Conservation (phyloP, 305 asterid genomes). For the Fraxinus angustifolia region DNA sequence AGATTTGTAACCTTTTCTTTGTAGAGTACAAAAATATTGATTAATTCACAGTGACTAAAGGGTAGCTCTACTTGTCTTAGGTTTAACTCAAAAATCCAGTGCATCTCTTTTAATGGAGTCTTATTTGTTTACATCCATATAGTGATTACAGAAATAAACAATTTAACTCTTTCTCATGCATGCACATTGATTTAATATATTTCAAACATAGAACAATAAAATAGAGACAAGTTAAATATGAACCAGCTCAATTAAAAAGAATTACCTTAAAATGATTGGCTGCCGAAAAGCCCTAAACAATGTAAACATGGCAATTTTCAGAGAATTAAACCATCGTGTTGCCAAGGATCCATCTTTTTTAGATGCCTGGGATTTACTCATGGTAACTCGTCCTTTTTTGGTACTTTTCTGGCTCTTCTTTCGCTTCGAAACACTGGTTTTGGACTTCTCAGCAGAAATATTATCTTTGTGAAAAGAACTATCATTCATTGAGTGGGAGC, state of each 20-base stretch:
- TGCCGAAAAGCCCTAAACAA: slow-evolving; percentile 69
- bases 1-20: not conserved
- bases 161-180: slow-evolving; percentile 6
- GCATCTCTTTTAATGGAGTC: not conserved
- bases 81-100: not conserved
- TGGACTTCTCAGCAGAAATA: slow-evolving; percentile 35
- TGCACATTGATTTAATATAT: slow-evolving; percentile 1
- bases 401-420: slow-evolving; percentile 55
- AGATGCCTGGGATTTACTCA: slow-evolving; percentile 29
- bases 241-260: not conserved
- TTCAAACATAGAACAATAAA: slow-evolving; percentile 13
- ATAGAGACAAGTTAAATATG: not conserved
- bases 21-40: not conserved
- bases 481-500: slow-evolving; percentile 32
- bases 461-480: slow-evolving; percentile 32
- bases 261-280: slow-evolving; percentile 81
- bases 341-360: slow-evolving; percentile 37
- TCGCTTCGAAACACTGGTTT: slow-evolving; percentile 39
- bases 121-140: not conserved
- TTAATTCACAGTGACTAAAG: not conserved
- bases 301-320: slow-evolving; percentile 57
- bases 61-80: not conserved
- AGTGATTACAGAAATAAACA: slow-evolving; percentile 5
- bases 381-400: slow-evolving; percentile 27
- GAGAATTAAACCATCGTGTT: slow-evolving; percentile 46